These are phyloP conservation scores for Oenanthe sinensis DNA, from an alignment of 129 eudicot genomes.

Conservation along the genomic window DNA sequence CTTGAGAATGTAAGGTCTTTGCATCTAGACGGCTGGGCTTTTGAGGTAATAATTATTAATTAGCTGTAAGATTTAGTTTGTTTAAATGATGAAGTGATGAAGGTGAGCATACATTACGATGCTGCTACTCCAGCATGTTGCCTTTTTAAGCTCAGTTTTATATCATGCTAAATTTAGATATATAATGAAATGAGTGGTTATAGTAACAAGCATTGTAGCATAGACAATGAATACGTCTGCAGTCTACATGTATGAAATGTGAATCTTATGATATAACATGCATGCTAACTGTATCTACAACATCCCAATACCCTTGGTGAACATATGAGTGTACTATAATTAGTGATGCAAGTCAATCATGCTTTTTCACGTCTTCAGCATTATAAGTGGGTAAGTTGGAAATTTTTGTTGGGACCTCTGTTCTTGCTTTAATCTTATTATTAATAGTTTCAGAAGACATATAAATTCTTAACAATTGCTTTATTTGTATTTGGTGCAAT, in stretches of 20 bases:
- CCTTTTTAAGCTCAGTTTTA: background rate
- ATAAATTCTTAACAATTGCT: background rate
- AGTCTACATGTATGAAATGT: background rate
- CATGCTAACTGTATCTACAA: background rate
- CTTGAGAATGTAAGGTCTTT: background rate
- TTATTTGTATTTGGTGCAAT: background rate
- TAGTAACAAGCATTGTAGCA: background rate
- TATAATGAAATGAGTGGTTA: background rate
- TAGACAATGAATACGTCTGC: background rate
- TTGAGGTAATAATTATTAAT: background rate
- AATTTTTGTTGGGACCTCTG: no score
- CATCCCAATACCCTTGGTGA: background rate
- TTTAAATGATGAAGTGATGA: background rate
- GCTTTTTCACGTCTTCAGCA: background rate
- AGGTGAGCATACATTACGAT: background rate
- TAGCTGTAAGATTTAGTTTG: background rate
- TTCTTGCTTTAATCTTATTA: background rate
- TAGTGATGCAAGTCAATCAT: background rate
- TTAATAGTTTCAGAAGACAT: background rate
- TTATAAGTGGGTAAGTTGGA: no score
- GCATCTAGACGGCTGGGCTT: constrained; percentile 1
- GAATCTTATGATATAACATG: no score
- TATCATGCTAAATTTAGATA: background rate
- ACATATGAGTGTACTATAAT: background rate
- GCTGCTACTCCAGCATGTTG: background rate